These are phyloP conservation scores for Hymenoscyphus repandus DNA, from an alignment of 2,329 filamentous ascomycete genomes.

Conservation along the genomic window DNA sequence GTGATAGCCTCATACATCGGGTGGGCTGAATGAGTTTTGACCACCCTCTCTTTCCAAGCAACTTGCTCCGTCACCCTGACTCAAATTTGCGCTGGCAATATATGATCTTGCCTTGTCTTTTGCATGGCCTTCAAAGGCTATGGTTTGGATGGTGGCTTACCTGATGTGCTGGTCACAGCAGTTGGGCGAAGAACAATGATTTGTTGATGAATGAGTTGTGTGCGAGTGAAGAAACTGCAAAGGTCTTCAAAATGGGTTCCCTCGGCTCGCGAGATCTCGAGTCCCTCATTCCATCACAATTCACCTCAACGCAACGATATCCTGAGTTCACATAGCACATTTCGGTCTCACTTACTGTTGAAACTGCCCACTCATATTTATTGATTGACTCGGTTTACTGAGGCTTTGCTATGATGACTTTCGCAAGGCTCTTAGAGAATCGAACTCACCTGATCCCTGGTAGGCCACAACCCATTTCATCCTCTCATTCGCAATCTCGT, in stretches of 20 bases:
- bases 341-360: not conserved
- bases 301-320: not conserved
- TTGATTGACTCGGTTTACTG: too few species aligned
- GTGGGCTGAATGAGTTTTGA: not conserved
- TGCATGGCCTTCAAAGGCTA: not conserved
- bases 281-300: not conserved
- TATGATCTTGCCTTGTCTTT: not conserved
- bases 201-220: slow-evolving; percentile 2
- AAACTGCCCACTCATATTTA: too few species aligned
- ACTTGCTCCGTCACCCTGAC: too few species aligned
- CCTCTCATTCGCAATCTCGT: too few species aligned
- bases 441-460: slow-evolving; percentile 38
- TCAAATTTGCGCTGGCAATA: not conserved
- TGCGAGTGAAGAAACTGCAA: not conserved
- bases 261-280: not conserved
- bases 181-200: slow-evolving; percentile 4
- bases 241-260: not conserved
- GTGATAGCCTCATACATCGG: too few species aligned
- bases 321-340: not conserved
- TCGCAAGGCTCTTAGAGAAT: slow-evolving; percentile 31
- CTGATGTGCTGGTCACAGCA: slow-evolving; percentile 5
- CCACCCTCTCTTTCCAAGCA: too few species aligned
- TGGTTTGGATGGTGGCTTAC: not conserved
- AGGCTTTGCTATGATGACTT: too few species aligned
- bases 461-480: slow-evolving; percentile 13